phyloP scores from a whole-genome alignment of 2,329 filamentous ascomycete genomes.

The Pseudocercospora musae region DNA sequence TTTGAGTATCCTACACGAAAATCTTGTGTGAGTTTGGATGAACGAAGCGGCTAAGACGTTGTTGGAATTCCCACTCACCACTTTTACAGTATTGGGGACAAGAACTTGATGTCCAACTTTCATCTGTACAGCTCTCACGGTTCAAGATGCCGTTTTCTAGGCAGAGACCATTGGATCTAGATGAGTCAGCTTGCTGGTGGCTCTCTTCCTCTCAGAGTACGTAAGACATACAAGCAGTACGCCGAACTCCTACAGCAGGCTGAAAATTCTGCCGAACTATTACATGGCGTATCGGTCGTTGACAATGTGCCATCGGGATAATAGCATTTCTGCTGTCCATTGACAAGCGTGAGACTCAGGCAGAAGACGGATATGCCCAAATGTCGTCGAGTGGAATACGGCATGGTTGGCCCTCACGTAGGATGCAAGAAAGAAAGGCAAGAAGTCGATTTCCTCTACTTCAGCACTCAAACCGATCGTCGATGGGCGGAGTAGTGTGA shows the following conservation, averaged over 20 bases:
- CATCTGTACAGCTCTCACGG: conserved; percentile 17
- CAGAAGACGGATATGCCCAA: neutral
- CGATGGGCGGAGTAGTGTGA: neutral
- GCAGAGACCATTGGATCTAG: conserved; percentile 16
- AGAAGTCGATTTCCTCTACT: neutral
- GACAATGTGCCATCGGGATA: conserved; percentile 18
- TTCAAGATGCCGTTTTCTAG: conserved; percentile 17
- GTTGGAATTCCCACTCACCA: neutral
- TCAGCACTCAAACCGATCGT: neutral
- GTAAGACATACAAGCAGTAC: conserved; percentile 13
- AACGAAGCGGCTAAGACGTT: neutral
- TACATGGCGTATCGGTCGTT: conserved; percentile 15
- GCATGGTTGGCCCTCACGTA: neutral
- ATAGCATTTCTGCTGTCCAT: conserved; percentile 15
- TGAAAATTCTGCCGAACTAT: conserved; percentile 13
- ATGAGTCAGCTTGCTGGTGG: neutral
- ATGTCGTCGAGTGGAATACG: neutral
- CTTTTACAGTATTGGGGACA: conserved; percentile 20
- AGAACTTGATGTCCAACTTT: conserved; percentile 11
- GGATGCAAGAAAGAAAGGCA: neutral
- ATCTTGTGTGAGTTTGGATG: neutral
- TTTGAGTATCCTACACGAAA: conserved; percentile 9
- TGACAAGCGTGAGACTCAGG: neutral
- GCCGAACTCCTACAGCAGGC: conserved; percentile 17
- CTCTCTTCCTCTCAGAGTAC: neutral